These are phyloP conservation scores for Naumovozyma baii DNA, from an alignment of 805 yeast genomes.

Conservation along the genomic window DNA sequence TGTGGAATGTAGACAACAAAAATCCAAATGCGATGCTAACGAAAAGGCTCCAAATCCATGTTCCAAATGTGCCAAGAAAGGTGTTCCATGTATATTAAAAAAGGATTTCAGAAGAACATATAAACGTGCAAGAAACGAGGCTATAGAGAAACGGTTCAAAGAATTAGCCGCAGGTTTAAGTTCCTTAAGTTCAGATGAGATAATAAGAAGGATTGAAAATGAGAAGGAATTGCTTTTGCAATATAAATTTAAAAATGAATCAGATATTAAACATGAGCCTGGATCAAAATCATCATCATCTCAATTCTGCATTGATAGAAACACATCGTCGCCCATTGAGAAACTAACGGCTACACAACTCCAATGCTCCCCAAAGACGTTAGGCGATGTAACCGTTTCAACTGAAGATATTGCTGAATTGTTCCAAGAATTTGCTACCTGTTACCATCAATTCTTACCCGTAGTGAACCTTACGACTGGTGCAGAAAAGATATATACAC, in stretches of 20 bases:
- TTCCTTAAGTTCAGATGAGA: conserved; percentile 20
- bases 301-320: neutral
- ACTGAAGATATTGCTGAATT: conserved; percentile 49
- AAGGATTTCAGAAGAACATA: conserved; percentile 82
- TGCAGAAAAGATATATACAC: conserved; percentile 65
- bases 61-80: conserved; percentile 64
- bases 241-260: conserved; percentile 4
- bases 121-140: conserved; percentile 72
- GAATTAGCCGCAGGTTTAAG: conserved; percentile 50
- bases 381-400: conserved; percentile 56
- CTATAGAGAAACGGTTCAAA: conserved; percentile 66
- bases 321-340: neutral
- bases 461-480: conserved; percentile 75
- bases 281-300: neutral
- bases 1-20: conserved; percentile 92
- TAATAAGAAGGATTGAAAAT: conserved; percentile 16
- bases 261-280: neutral
- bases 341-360: neutral
- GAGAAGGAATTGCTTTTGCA: conserved; percentile 17
- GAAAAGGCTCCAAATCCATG: conserved; percentile 70
- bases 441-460: conserved; percentile 79
- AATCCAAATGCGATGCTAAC: conserved; percentile 78
- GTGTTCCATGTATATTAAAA: conserved; percentile 59
- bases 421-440: conserved; percentile 56
- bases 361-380: conserved; percentile 51